Base-by-base conservation (phyloP, 2,329 filamentous ascomycete genomes). In the Dichotomopilus funicola region DNA sequence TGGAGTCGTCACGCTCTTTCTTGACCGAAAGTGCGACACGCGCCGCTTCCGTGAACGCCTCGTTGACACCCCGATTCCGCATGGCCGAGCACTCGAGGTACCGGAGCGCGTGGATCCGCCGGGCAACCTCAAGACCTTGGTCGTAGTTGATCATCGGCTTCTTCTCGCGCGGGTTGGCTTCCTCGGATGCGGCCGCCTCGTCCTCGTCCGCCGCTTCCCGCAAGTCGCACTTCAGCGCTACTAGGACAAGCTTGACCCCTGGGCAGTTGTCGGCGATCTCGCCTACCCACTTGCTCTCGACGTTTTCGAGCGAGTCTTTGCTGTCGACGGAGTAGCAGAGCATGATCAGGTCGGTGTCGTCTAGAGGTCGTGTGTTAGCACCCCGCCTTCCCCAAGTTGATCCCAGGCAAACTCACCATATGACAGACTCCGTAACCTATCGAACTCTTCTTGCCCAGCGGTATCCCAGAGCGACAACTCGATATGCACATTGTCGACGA, bases 31-130 rank as follows among this genome's bases (percentile, higher is more conserved):
- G 78, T 11, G 94, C 94, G 38, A 99, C 94, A 66, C 95, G 87
- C 31, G 94, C 92, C 42, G 94, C 94, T 76, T 99, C 94, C 42
- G 94, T 97, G 68, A 99, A 99, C 44, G 94, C 94, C 73, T 99
- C 94, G 73, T 97, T 96, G 68, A 99, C 95, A 59, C 94, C 94
- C 50, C 94, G 84, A 73, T 99, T 99, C 74, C 91, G 87, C 85
- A 97, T 97, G 55, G 94, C 94, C 40, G 94, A 97, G 78, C 94
- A 99, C 78, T 99, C 94, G 54, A 99, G 82, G 71, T 99, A 99
- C 68, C 95, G 85, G 68, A 96, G 80, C 6, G 94, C 94, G 65
- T 91, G 88, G 73, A 97, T 95, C 71, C 88, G 86, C 68, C 92
- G 85, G 41, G 92, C 92, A 43, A 96, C 91, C 61, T 92, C 90